Base-by-base conservation (phyloP, 164 flowering plant species). In the Buxus sempervirens region DNA sequence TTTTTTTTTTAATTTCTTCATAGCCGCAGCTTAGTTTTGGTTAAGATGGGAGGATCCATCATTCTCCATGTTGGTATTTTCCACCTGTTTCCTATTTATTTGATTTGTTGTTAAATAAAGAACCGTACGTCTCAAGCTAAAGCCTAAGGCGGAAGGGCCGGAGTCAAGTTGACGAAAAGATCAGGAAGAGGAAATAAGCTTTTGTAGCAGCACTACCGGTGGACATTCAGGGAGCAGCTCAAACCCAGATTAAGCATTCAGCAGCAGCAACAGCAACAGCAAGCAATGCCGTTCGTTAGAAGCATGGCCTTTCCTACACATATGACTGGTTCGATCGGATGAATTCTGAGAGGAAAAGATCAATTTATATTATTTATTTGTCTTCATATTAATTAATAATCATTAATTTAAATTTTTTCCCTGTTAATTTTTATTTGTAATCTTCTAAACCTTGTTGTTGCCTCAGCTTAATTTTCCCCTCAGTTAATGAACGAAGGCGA, bases 31-130 rank as follows among this genome's bases (percentile, higher is more conserved):
- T 26, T 48, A 27, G 71, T 57, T 27, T 27, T 60, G n/a, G 14
- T 51, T 54, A 38, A 70, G 8, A 36, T 45, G 25, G 69, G 54
- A 58, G 61, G 49, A 64, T 32, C 28, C 56, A 64, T 63, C 49
- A 64, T 73, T 58, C 58, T 64, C 64, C 49, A 64, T 56, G 19
- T 23, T 57, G 61, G 32, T 61, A 49, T 54, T 60, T 73, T 62
- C 61, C 26, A 64, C 64, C 58, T 53, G 66, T 72, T 69, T 62
- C 69, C 61, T 68, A 60, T 72, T 78, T 68, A 73, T 61, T 79
- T 79, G 75, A 75, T 77, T 81, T 76, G 76, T 81, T 79, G 77
- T 72, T 58, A 74, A 75, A 83, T 81, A 81, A 81, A 73, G 73
- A 58, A 36, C 71, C 73, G 62, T 59, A n/a, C n/a, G n/a, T n/a